Base-by-base conservation (phyloP, 1,284 basidiomycete species). In the Salmacisia buchloeana region DNA sequence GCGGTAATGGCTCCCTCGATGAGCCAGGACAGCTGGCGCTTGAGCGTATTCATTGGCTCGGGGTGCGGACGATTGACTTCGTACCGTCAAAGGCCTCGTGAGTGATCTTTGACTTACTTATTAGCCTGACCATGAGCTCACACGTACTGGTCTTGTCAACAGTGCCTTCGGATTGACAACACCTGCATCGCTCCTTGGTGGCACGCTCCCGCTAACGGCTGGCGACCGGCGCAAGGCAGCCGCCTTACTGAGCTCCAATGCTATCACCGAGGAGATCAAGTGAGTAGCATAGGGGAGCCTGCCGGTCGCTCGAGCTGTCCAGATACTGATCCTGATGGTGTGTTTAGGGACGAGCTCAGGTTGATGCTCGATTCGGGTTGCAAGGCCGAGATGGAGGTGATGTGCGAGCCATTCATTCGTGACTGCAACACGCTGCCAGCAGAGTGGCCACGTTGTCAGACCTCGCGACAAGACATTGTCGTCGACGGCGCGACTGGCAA, bases 321-420 rank as follows among this genome's bases (percentile, higher is more conserved):
- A n/a, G 18, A n/a, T n/a, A n/a, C 49, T 33, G 6, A 29, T 54
- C 12, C 12, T n/a, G 41, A 9, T 43, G 41, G 18, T 43, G 41
- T n/a, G 10, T 18, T n/a, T 23, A 69, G 68, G 21, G 2, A 3
- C 1, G 66, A 63, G 46, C 52, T 75, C 15, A 66, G 68, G 15
- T 18, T 36, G 2, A 69, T 71, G 59, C 63, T 75, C 4, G 59
- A 70, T 25, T 13, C 18, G 0, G 70, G 72, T 0, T 71, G 72
- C 63, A 73, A 73, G 52, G 69, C 68, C 21, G 71, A 75, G 58
- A 62, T 75, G 9, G 72, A 75, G 34, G 67, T 69, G 15, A 54
- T 68, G 13, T 71, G 69, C 56, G 43, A 58, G 41, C 23, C 41
- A 21, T n/a, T 21, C 18, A 5, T 6, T 15, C 7, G 41, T 43